Evolutionary conservation across 148 eudicot species (phyloP).

Genomic region (Linanthus parryae): DNA sequence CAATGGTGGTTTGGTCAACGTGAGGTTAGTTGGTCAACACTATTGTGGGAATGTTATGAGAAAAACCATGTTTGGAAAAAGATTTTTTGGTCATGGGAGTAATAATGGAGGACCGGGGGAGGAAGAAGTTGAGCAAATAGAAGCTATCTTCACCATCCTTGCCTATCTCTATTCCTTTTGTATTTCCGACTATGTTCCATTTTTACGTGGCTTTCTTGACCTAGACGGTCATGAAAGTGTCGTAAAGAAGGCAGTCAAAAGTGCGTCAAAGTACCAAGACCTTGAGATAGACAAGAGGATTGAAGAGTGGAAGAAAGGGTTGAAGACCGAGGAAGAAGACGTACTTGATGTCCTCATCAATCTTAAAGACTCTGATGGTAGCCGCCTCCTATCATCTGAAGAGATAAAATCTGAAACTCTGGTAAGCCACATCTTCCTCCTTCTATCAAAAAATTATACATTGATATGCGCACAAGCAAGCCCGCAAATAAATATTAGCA

Average conservation of each 20-base stretch:
- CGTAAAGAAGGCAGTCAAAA: background rate
- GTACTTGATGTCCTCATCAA: conserved; percentile 8
- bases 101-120: conserved; percentile 10
- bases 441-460: background rate
- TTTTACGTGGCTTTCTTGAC: conserved; percentile 1
- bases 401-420: conserved; percentile 14
- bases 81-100: conserved; percentile 9
- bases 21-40: conserved; percentile 7
- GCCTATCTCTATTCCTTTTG: background rate
- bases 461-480: too few species aligned
- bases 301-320: background rate
- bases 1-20: background rate
- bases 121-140: conserved; percentile 10
- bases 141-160: background rate
- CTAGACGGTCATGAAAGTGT: conserved; percentile 12
- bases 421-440: background rate
- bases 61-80: conserved; percentile 2
- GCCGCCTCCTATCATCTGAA: background rate
- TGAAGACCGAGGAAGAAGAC: background rate
- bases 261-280: background rate
- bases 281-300: conserved; percentile 18
- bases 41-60: conserved; percentile 6
- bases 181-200: conserved; percentile 9
- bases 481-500: too few species aligned
- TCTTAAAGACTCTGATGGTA: conserved; percentile 1